Percentiles rank a stretch among this genome's conserved stretches.
These are phyloP conservation scores for Apophysomyces variabilis DNA, from an alignment of 371 early-diverging fungal genomes.

Conservation along the genomic window DNA sequence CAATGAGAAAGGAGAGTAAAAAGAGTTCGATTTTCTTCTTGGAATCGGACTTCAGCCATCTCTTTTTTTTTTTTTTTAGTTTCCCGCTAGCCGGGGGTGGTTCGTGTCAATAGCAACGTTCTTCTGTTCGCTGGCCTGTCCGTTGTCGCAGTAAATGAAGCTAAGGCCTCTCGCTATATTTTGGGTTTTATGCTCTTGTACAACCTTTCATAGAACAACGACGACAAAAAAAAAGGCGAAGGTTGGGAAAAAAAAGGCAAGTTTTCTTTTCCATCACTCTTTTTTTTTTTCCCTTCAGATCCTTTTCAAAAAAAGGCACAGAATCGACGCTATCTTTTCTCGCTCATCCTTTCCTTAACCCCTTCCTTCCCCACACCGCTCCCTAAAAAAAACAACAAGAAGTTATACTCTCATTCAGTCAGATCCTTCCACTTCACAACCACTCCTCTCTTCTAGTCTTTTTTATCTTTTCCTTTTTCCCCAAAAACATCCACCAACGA, in stretches of 20 bases:
- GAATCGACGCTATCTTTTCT: not conserved
- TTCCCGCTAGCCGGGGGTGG: slow-evolving; percentile 1
- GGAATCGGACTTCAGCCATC: slow-evolving; percentile 1
- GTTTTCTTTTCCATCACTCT: not conserved
- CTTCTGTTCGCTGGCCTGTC: slow-evolving; percentile 2
- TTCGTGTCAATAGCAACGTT: slow-evolving; percentile 5
- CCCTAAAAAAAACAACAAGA: slow-evolving; percentile 9
- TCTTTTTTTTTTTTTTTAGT: not conserved
- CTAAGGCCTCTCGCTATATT: slow-evolving; percentile 2
- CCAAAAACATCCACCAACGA: not conserved
- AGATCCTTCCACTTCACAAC: not conserved
- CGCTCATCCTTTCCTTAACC: slow-evolving; percentile 6
- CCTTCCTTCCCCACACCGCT: slow-evolving; percentile 8
- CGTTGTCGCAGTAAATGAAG: slow-evolving; percentile 8
- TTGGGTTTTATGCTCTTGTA: slow-evolving; percentile 2
- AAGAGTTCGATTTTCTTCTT: slow-evolving; percentile 1
- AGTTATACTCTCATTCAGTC: not conserved
- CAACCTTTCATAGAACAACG: not conserved
- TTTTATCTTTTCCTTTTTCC: not conserved
- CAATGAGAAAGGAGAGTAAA: not conserved
- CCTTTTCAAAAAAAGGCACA: slow-evolving; percentile 2
- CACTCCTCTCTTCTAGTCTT: not conserved
- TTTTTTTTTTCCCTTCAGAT: slow-evolving; percentile 1
- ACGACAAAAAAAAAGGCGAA: not conserved
- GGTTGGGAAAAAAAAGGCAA: not conserved